Conservation (phyloP, 495 filamentous ascomycete species). For the Aspergillus nanangensis region DNA sequence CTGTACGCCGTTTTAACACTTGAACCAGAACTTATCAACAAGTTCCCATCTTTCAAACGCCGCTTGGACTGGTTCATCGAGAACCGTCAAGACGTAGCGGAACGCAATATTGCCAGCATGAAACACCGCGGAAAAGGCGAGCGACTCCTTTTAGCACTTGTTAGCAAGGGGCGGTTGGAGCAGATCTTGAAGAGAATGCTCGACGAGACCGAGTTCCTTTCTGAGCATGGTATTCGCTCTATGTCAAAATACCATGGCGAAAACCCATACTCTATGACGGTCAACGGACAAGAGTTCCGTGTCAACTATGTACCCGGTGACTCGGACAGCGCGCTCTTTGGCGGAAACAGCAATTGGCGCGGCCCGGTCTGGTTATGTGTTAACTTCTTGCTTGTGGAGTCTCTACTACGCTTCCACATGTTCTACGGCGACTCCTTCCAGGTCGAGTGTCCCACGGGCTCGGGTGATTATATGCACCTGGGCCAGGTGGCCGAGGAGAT, state of each 20-base stretch:
- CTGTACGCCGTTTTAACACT: conserved; percentile 88
- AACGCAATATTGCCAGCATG: conserved; percentile 91
- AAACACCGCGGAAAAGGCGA: conserved; percentile 82
- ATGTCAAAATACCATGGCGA: conserved; percentile 91
- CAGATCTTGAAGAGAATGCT: conserved; percentile 89
- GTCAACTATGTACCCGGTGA: conserved; percentile 91
- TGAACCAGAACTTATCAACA: conserved; percentile 88
- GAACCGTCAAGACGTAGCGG: conserved; percentile 76
- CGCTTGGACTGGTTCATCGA: conserved; percentile 90
- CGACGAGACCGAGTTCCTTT: conserved; percentile 89
- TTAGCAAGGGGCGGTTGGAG: conserved; percentile 81
- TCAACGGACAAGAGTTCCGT: conserved; percentile 84
- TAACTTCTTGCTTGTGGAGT: conserved; percentile 93
- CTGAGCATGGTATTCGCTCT: conserved; percentile 85
- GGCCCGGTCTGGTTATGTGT: conserved; percentile 93
- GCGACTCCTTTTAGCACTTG: conserved; percentile 77
- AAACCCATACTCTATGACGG: conserved; percentile 89
- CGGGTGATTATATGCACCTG: conserved; percentile 92
- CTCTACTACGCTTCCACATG: conserved; percentile 86
- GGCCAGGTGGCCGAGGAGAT: conserved; percentile 96
- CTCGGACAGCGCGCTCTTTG: conserved; percentile 89
- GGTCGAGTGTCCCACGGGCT: conserved; percentile 91
- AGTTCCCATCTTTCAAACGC: conserved; percentile 90
- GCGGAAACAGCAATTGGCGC: conserved; percentile 97
- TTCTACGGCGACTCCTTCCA: conserved; percentile 87